phyloP scores from a whole-genome alignment of 2,329 filamentous ascomycete genomes.

The Grosmannia penicillata region DNA sequence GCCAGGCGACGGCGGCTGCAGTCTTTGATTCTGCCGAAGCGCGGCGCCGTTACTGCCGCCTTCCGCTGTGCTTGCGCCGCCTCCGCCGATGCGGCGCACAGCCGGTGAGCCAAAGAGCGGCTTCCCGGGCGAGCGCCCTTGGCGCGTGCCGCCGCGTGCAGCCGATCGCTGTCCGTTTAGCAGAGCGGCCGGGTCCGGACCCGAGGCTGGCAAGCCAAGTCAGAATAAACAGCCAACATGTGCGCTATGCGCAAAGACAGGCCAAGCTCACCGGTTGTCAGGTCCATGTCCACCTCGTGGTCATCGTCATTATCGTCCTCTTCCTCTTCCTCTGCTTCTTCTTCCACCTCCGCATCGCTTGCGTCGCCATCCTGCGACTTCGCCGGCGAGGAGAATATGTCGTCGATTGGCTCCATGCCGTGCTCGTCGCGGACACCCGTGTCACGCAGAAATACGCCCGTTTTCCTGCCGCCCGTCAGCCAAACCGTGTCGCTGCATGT shows the following conservation, averaged over 20 bases:
- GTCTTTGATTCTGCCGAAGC: conserved; percentile 29
- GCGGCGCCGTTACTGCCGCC: neutral
- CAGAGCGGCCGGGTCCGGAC: conserved; percentile 37
- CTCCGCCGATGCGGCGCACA: conserved; percentile 19
- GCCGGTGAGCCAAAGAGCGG: conserved; percentile 47
- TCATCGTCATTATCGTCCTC: conserved; percentile 15
- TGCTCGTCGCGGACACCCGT: conserved; percentile 72
- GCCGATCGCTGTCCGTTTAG: conserved; percentile 33
- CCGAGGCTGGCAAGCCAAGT: conserved; percentile 27
- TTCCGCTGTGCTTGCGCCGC: conserved; percentile 11
- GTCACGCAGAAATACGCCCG: conserved; percentile 68
- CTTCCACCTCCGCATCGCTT: conserved; percentile 16
- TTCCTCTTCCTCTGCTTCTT: conserved; percentile 15
- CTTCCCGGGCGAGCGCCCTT: conserved; percentile 46
- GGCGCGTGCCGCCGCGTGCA: conserved; percentile 30
- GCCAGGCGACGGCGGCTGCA: conserved; percentile 36
- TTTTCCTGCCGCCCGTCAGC: conserved; percentile 51
- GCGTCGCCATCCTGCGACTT: conserved; percentile 24
- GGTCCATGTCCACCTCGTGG: conserved; percentile 33
- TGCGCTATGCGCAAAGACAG: neutral
- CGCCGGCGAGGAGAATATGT: conserved; percentile 77
- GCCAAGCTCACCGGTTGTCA: conserved; percentile 18
- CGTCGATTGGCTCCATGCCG: conserved; percentile 78
- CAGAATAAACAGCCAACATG: neutral
- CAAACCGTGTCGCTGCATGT: neutral